phyloP scores from a whole-genome alignment of 2,329 filamentous ascomycete genomes.

The Exophiala sp. region DNA sequence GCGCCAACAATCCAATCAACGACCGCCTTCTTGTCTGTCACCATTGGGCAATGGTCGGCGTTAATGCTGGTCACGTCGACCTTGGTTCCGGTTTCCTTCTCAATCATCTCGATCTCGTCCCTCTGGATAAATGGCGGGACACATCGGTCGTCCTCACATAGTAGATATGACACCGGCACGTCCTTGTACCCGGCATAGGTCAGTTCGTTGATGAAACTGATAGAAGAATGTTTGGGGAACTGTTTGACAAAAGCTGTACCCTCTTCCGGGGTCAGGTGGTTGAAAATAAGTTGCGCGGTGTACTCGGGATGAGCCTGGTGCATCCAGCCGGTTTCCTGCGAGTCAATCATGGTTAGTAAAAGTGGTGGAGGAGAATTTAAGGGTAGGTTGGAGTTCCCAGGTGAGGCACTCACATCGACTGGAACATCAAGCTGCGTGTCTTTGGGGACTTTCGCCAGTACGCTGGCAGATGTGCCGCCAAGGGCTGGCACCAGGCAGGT shows the following conservation, averaged over 20 bases:
- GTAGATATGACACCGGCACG: slow-evolving; percentile 34
- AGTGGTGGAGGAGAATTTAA: no score
- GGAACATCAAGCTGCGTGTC: slow-evolving; percentile 9
- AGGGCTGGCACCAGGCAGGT: slow-evolving; percentile 34
- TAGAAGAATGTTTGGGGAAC: slow-evolving; percentile 29
- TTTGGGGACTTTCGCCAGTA: slow-evolving; percentile 7
- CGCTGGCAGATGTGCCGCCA: slow-evolving; percentile 20
- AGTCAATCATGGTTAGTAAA: no score
- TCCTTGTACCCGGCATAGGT: slow-evolving; percentile 35
- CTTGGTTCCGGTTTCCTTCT: slow-evolving; percentile 31
- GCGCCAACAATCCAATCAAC: slow-evolving; percentile 20
- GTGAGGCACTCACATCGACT: slow-evolving; percentile 16
- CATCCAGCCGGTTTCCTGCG: slow-evolving; percentile 24
- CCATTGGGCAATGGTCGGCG: slow-evolving; percentile 32
- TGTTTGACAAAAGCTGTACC: slow-evolving; percentile 22
- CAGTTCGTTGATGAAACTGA: slow-evolving; percentile 31
- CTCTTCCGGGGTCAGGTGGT: slow-evolving; percentile 14
- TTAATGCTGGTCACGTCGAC: slow-evolving; percentile 33
- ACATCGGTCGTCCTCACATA: slow-evolving; percentile 32
- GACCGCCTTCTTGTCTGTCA: slow-evolving; percentile 27
- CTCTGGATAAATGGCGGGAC: slow-evolving; percentile 31
- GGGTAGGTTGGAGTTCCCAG: no score
- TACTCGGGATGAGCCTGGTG: slow-evolving; percentile 4
- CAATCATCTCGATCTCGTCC: slow-evolving; percentile 31
- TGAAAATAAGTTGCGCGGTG: slow-evolving; percentile 5